These are phyloP conservation scores for Apophysomyces elegans DNA, from an alignment of 371 early-diverging fungal genomes.

Conservation along the genomic window DNA sequence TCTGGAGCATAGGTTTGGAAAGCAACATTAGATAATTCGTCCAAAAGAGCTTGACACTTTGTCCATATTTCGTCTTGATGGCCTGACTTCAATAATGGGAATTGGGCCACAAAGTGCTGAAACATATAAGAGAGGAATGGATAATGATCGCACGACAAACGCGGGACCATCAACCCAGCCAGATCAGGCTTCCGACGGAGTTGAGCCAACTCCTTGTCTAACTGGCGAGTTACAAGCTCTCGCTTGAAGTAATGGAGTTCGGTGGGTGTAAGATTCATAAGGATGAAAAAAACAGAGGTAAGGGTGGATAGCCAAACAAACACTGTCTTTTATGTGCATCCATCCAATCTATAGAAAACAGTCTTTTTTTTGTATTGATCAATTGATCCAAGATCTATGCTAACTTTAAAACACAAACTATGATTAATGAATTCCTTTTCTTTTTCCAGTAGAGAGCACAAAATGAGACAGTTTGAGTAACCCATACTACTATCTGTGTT, in stretches of 20 bases:
- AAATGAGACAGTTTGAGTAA: no score
- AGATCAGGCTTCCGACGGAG: constrained; percentile 21
- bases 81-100: constrained; percentile 36
- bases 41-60: constrained; percentile 32
- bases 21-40: constrained; percentile 28
- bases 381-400: not conserved
- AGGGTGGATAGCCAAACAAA: not conserved
- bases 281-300: not conserved
- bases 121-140: constrained; percentile 34
- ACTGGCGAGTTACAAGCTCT: constrained; percentile 28
- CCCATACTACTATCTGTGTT: no score
- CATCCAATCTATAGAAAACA: no score
- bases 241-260: constrained; percentile 39
- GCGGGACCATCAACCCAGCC: not conserved
- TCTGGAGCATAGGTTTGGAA: constrained; percentile 29
- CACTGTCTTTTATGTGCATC: constrained; percentile 3
- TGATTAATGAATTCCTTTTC: no score
- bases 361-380: not conserved
- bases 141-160: constrained; percentile 12
- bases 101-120: constrained; percentile 29
- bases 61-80: constrained; percentile 31
- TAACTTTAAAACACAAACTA: not conserved
- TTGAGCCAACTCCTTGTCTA: constrained; percentile 25
- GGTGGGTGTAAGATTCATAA: constrained; percentile 29
- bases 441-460: no score